Evolutionary conservation across 2,329 filamentous ascomycete species (phyloP).

Genomic region (Penicillium verrucosum): DNA sequence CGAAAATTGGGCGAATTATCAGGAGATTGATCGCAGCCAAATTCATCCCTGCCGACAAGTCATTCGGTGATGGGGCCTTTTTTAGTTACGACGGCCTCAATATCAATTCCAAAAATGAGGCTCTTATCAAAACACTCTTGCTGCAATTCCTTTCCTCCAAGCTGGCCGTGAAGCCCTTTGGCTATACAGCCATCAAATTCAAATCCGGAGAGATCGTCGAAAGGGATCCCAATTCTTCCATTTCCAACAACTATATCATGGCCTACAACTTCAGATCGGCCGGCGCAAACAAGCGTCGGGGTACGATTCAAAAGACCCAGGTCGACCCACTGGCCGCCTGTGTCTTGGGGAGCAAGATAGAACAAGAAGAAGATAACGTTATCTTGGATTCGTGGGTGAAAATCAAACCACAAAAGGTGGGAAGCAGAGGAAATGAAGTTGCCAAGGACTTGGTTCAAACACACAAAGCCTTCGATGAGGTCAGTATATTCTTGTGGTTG

Average conservation of each 20-base stretch:
- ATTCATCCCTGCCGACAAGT: not conserved
- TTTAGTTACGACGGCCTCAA: constrained; percentile 42
- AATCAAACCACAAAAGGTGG: not conserved
- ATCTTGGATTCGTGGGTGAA: not conserved
- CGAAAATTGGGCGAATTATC: not conserved
- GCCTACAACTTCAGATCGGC: not conserved
- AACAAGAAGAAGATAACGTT: not conserved
- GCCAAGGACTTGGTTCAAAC: not conserved
- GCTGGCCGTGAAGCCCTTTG: constrained; percentile 31
- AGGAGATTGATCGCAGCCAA: not conserved
- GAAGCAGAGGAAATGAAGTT: not conserved
- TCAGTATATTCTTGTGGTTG: not conserved
- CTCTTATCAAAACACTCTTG: constrained; percentile 48
- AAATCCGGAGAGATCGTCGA: not conserved
- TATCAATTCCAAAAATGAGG: constrained; percentile 42
- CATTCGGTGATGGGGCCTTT: not conserved
- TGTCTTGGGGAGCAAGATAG: not conserved
- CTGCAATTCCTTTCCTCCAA: constrained; percentile 48
- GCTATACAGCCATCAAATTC: not conserved
- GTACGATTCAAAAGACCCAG: not conserved
- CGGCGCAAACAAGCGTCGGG: not conserved
- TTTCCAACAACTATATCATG: not conserved
- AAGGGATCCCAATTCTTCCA: not conserved
- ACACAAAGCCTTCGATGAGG: not conserved
- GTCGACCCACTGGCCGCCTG: not conserved